These are phyloP conservation scores for Hyaloscypha hepaticicola DNA, from an alignment of 495 filamentous ascomycete genomes.

Conservation along the genomic window DNA sequence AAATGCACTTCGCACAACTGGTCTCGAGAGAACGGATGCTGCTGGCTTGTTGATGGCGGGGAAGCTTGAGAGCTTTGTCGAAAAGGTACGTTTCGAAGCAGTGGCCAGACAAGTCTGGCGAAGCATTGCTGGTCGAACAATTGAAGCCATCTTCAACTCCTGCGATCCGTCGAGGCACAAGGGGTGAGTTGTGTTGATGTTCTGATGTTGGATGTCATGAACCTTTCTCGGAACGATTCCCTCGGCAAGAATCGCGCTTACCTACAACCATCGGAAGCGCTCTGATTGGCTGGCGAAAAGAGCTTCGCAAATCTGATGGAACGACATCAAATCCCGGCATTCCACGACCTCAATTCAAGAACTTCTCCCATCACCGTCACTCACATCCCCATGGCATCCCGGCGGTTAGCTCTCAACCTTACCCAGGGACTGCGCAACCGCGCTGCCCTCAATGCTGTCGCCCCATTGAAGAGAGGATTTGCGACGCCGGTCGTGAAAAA, in stretches of 20 bases:
- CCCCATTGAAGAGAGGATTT: slow-evolving; percentile 76
- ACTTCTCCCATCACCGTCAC: slow-evolving; percentile 14
- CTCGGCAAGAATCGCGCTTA: slow-evolving; percentile 26
- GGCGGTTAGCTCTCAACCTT: slow-evolving; percentile 87
- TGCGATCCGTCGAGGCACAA: slow-evolving; percentile 8
- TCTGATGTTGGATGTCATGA: slow-evolving; percentile 18
- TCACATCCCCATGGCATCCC: slow-evolving; percentile 76
- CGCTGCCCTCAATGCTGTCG: slow-evolving; percentile 63
- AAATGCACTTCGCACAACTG: slow-evolving; percentile 34
- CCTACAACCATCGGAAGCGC: slow-evolving; percentile 12
- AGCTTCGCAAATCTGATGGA: slow-evolving; percentile 24
- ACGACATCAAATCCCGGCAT: slow-evolving; percentile 22
- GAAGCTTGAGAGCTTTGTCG: slow-evolving; percentile 30
- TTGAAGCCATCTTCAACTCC: slow-evolving; percentile 48
- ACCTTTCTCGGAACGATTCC: slow-evolving; percentile 15
- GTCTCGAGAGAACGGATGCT: slow-evolving; percentile 31
- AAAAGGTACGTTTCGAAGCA: slow-evolving; percentile 32
- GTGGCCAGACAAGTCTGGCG: slow-evolving; percentile 43
- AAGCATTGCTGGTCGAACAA: slow-evolving; percentile 53
- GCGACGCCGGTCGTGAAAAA: slow-evolving; percentile 73
- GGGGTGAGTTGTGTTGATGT: slow-evolving; percentile 5
- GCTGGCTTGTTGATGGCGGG: slow-evolving; percentile 33
- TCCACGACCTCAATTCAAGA: slow-evolving; percentile 24
- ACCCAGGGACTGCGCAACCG: slow-evolving; percentile 82
- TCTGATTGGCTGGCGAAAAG: slow-evolving; percentile 28